Conservation (phyloP, 2,329 filamentous ascomycete species). For the Diaporthe longicolla region DNA sequence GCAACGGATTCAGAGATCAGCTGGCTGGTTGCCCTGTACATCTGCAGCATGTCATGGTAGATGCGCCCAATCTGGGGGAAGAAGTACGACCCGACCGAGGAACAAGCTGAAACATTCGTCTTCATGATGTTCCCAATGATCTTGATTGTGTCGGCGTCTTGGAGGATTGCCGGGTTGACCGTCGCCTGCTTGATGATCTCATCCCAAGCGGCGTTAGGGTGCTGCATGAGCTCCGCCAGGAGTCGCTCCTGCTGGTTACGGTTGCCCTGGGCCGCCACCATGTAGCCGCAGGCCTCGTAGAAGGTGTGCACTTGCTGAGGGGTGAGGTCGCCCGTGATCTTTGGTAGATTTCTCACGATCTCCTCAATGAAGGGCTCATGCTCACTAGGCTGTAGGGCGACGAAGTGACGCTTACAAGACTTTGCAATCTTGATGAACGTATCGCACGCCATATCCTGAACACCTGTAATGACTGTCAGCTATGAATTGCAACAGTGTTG, state of each 20-base stretch:
- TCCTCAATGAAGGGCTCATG: conserved; percentile 98
- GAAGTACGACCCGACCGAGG: conserved; percentile 96
- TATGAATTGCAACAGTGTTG: background rate
- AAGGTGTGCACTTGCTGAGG: conserved; percentile 99
- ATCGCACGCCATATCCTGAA: conserved; percentile 99
- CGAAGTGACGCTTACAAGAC: conserved; percentile 97
- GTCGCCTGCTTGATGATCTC: conserved; percentile 92
- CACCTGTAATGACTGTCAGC: conserved; percentile 68
- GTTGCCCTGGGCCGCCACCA: conserved; percentile 98
- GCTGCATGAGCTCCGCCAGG: conserved; percentile 90
- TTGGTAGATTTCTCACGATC: conserved; percentile 94
- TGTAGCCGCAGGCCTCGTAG: conserved; percentile 98
- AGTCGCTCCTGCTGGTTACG: conserved; percentile 93
- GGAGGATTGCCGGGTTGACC: conserved; percentile 85
- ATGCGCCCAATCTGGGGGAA: conserved; percentile 98
- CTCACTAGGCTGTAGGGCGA: conserved; percentile 94
- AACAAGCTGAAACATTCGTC: conserved; percentile 98
- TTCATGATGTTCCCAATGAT: conserved; percentile 99
- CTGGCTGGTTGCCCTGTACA: conserved; percentile 97
- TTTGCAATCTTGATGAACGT: conserved; percentile 99
- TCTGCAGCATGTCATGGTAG: conserved; percentile 98
- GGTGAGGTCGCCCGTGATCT: conserved; percentile 94
- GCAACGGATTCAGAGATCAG: conserved; percentile 95
- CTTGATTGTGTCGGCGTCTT: conserved; percentile 96
- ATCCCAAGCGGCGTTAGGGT: conserved; percentile 96